A percentile compares a stretch with the other conserved stretches of the same genome.
These are phyloP conservation scores for Penicillium alfredii DNA, from an alignment of 495 filamentous ascomycete species.

Conservation along the genomic window DNA sequence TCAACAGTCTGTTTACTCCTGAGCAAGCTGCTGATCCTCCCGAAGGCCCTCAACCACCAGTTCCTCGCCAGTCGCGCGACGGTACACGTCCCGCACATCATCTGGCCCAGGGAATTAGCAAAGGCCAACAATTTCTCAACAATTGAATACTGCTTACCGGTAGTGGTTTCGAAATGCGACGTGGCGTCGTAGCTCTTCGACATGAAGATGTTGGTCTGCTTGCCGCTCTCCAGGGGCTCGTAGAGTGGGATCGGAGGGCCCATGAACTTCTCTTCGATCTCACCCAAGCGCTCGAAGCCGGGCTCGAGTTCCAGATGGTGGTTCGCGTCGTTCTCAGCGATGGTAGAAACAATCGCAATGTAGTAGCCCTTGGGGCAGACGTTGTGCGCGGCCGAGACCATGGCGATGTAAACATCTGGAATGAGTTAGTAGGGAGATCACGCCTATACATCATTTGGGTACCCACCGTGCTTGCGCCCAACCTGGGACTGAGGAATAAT, in stretches of 20 bases:
- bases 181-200: slow-evolving; percentile 98
- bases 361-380: slow-evolving; percentile 99
- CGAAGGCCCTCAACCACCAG: slow-evolving; percentile 59
- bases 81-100: slow-evolving; percentile 92
- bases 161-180: slow-evolving; percentile 94
- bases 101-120: slow-evolving; percentile 40
- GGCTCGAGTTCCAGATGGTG: slow-evolving; percentile 92
- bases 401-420: slow-evolving; percentile 93
- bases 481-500: slow-evolving; percentile 98
- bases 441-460: neutral
- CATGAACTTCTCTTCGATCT: slow-evolving; percentile 97
- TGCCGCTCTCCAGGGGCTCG: slow-evolving; percentile 81
- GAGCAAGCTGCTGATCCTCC: slow-evolving; percentile 45
- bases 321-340: slow-evolving; percentile 86
- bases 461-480: slow-evolving; percentile 83
- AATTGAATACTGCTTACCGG: slow-evolving; percentile 39
- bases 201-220: slow-evolving; percentile 89
- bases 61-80: slow-evolving; percentile 79
- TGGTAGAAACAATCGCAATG: slow-evolving; percentile 96
- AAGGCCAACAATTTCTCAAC: neutral
- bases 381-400: slow-evolving; percentile 93
- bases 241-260: slow-evolving; percentile 86
- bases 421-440: slow-evolving; percentile 17
- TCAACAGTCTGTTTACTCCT: slow-evolving; percentile 34
- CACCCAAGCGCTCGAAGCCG: slow-evolving; percentile 87